Base-by-base conservation (phyloP, 768 basidiomycete genomes). In the Mycena galericulata region DNA sequence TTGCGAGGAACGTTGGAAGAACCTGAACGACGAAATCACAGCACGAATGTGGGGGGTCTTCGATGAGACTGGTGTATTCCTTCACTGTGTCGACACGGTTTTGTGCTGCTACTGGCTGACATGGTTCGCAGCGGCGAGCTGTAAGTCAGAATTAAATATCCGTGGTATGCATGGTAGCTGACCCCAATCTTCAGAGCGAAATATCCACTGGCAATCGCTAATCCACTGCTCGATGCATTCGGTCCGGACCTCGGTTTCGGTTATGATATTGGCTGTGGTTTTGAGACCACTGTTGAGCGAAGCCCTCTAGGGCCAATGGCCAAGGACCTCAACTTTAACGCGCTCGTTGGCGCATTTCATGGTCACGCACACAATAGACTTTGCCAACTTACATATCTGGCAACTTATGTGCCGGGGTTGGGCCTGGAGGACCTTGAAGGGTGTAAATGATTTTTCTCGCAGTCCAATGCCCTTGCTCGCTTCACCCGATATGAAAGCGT, bases 201-300 rank as follows among this genome's bases (percentile, higher is more conserved):
- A 41, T 71, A 73, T 32, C 26, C 29, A 0, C 69, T 73, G 1
- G 72, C 72, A 0, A 46, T 68, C 9, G 20, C 27, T 2, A 49
- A 65, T 20, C 22, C 43, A 8, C 41, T 74, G 1, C 32, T 67
- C 0, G 46, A 68, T 18, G 50, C 57, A 8, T 58, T 71, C 32
- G 66, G 63, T 0, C 12, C 43, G 0, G 27, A 70, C 17, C 30
- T 43, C 9, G 63, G 45, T 0, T 3, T 46, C 0, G 73, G 70
- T 0, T 73, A 72, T 49, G 68, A 75, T 43, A 63, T 72, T n/a
- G 68, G 70, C 0, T 75, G 74, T 51, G 65, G 57, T 14, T 67
- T 73, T 41, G 27, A 38, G n/a, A 72, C 40, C 1, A 75, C 74
- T 0, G 34, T 72, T 11, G 43, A 22, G 1, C 43, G 62, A 6